phyloP scores from a whole-genome alignment of 2,329 filamentous ascomycete species.

The Biscogniauxia marginata region DNA sequence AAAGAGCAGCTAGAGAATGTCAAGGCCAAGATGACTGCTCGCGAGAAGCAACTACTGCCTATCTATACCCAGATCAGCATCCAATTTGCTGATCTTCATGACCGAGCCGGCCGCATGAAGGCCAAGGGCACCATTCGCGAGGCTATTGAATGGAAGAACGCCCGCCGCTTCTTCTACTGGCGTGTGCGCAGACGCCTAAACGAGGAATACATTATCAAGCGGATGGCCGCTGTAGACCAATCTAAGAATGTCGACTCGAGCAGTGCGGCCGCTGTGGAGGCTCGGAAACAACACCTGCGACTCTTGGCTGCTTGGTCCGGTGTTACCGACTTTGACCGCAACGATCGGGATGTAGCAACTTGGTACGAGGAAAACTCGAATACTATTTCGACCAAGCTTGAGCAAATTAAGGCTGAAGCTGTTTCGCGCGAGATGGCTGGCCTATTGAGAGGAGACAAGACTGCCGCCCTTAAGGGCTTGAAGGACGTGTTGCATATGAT shows the following conservation, averaged over 20 bases:
- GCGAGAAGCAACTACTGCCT: conserved; percentile 85
- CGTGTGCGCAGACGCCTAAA: conserved; percentile 93
- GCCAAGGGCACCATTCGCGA: conserved; percentile 93
- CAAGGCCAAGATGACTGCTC: conserved; percentile 79
- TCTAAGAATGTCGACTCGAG: conserved; percentile 33
- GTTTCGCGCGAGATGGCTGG: conserved; percentile 48
- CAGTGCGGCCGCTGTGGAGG: conserved; percentile 39
- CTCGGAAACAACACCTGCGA: conserved; percentile 67
- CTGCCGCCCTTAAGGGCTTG: conserved; percentile 80
- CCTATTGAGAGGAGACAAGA: conserved; percentile 47
- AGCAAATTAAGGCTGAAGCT: conserved; percentile 75
- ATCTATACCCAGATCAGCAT: conserved; percentile 95
- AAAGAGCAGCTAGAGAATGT: conserved; percentile 74
- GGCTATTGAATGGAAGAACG: conserved; percentile 79
- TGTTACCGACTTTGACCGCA: conserved; percentile 71
- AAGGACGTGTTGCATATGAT: conserved; percentile 82
- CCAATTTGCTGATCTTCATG: conserved; percentile 96
- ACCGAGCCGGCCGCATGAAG: conserved; percentile 95
- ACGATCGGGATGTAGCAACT: conserved; percentile 79
- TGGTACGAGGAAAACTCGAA: conserved; percentile 98
- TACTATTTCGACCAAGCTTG: conserved; percentile 78
- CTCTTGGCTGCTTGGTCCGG: conserved; percentile 81
- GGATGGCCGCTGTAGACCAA: conserved; percentile 58
- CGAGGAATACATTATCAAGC: conserved; percentile 95
- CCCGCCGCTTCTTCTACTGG: conserved; percentile 99